Evolutionary conservation across 345 rosid species (phyloP).

Genomic region (Carallia pectinifolia): DNA sequence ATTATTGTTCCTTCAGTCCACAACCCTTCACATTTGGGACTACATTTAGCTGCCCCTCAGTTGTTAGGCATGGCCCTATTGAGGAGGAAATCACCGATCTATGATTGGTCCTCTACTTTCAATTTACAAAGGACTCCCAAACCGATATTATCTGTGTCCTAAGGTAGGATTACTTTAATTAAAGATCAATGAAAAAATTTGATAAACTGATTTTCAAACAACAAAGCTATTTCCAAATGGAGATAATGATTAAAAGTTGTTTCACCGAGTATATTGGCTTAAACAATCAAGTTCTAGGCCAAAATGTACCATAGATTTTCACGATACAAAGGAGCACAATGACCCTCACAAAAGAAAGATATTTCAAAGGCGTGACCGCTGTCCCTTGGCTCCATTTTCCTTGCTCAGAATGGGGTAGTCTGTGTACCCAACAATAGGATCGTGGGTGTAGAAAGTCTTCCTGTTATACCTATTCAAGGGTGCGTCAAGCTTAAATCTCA

Average conservation of each 20-base stretch:
- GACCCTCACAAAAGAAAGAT: not conserved
- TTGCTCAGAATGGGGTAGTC: constrained; percentile 55
- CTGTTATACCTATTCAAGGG: constrained; percentile 58
- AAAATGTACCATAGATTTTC: not conserved
- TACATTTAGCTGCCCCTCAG: no score
- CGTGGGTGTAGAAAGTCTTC: constrained; percentile 69
- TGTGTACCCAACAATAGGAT: constrained; percentile 72
- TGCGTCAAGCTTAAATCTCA: constrained; percentile 50
- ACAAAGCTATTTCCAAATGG: no score
- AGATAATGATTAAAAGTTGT: not conserved
- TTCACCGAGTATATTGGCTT: not conserved
- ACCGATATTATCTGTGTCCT: no score
- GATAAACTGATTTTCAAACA: no score
- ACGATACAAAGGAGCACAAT: not conserved
- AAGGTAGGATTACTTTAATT: no score
- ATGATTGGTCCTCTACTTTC: no score
- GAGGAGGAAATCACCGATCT: no score
- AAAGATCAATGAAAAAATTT: no score
- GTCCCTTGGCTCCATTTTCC: not conserved
- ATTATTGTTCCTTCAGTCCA: no score
- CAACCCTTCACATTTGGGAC: no score
- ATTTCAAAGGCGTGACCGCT: constrained; percentile 27
- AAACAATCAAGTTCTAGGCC: not conserved
- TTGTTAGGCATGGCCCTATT: no score
- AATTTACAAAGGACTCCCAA: no score